Evolutionary conservation across 306 rosid genomes (phyloP).

Genomic region (Begonia loranthoides): DNA sequence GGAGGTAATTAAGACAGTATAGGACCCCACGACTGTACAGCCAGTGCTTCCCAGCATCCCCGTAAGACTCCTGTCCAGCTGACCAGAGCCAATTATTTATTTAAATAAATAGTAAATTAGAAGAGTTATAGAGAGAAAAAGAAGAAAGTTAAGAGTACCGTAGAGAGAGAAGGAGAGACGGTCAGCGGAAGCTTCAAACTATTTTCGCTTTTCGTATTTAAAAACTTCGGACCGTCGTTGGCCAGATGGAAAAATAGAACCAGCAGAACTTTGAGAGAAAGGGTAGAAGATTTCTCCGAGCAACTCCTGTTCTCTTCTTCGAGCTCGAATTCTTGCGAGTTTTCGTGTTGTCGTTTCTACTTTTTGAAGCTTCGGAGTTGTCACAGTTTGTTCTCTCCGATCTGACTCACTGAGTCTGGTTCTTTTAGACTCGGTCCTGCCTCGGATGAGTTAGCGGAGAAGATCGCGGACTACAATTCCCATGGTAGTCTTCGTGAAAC

Average conservation of each 20-base stretch:
- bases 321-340: slow-evolving; percentile 22
- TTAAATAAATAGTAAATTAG: slow-evolving; percentile 7
- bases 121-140: slow-evolving; percentile 19
- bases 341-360: slow-evolving; percentile 10
- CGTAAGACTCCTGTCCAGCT: slow-evolving; percentile 34
- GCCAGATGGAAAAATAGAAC: slow-evolving; percentile 4
- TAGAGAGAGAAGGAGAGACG: slow-evolving; percentile 26
- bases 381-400: slow-evolving; percentile 19
- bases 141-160: slow-evolving; percentile 3
- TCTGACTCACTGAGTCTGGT: slow-evolving; percentile 40
- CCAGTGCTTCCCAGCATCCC: slow-evolving; percentile 17
- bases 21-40: slow-evolving; percentile 51
- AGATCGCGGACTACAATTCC: slow-evolving; percentile 54
- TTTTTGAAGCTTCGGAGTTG: slow-evolving; percentile 25
- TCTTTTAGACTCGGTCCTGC: slow-evolving; percentile 22
- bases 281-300: slow-evolving; percentile 6
- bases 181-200: slow-evolving; percentile 15
- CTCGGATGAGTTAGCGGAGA: slow-evolving; percentile 79
- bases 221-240: slow-evolving; percentile 20
- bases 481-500: slow-evolving; percentile 49
- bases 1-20: slow-evolving; percentile 20
- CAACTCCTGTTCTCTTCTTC: slow-evolving; percentile 44
- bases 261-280: slow-evolving; percentile 1
- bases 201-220: slow-evolving; percentile 19
- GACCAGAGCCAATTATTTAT: slow-evolving; percentile 13